These are phyloP conservation scores for Ascoidea rubescens DNA, from an alignment of 805 yeast genomes.

Conservation along the genomic window DNA sequence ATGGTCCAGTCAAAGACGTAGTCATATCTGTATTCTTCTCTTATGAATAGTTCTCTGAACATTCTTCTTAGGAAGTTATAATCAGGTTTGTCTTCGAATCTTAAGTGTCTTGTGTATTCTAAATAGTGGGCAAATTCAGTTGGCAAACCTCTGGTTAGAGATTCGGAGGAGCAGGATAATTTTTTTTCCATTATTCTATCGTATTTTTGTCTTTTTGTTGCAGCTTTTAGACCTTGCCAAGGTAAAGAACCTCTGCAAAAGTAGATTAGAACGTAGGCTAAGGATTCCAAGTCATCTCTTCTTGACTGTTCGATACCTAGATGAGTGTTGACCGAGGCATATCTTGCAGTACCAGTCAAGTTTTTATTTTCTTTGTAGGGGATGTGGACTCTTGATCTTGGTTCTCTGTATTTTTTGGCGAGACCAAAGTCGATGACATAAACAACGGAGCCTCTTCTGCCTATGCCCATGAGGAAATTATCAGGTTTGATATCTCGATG, in stretches of 20 bases:
- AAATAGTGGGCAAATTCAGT: conserved; percentile 78
- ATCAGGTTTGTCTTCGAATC: conserved; percentile 96
- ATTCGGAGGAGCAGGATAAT: conserved; percentile 77
- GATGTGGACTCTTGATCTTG: conserved; percentile 85
- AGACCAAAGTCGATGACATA: conserved; percentile 90
- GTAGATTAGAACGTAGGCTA: conserved; percentile 88
- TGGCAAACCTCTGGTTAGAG: conserved; percentile 84
- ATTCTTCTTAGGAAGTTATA: conserved; percentile 78
- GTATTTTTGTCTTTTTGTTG: conserved; percentile 91
- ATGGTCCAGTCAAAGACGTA: conserved; percentile 96
- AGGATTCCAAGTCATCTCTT: conserved; percentile 89
- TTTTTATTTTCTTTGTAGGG: conserved; percentile 95
- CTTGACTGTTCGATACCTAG: conserved; percentile 94
- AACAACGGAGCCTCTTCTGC: conserved; percentile 88
- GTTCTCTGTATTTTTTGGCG: conserved; percentile 89
- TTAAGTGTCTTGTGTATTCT: conserved; percentile 75
- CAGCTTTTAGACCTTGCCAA: conserved; percentile 98
- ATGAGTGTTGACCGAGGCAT: conserved; percentile 91
- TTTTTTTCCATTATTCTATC: conserved; percentile 94
- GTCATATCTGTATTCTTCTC: conserved; percentile 84
- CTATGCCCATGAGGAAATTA: conserved; percentile 75
- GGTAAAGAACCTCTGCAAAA: conserved; percentile 94
- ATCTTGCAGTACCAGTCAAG: conserved; percentile 94
- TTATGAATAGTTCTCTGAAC: conserved; percentile 76
- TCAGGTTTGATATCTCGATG: conserved; percentile 78